Base-by-base conservation (phyloP, 2,329 filamentous ascomycete genomes). In the Ophiostoma triangulosporum region DNA sequence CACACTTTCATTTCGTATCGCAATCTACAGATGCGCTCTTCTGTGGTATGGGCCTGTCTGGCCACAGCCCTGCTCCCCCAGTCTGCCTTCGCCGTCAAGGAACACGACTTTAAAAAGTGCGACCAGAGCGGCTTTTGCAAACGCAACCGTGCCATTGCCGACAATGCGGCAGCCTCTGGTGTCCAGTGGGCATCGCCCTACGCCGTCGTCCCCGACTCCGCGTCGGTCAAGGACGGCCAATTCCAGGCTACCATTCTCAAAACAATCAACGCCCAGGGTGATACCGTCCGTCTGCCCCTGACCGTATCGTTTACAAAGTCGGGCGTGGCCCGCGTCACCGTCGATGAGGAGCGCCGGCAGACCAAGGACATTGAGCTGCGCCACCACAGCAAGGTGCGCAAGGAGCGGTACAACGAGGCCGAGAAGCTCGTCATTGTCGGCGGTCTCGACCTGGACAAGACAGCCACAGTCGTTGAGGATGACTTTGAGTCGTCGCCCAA, bases 31-130 rank as follows among this genome's bases (percentile, higher is more conserved):
- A 48, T 48, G 46, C 29, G 46, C 29, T 48, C 46, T 20, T 48
- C 46, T 29, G 46, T 48, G 46, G 46, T 48, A 22, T 48, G 46
- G 46, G 46, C 46, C 27, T 12, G 49, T 26, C 48, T 56, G 43
- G 48, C 48, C 45, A 52, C 51, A 33, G 40, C 52, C 46, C 38
- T 52, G 17, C 48, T 54, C 40, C 56, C 52, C 22, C 26, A 48
- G 31, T 8, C 50, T 2, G 27, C 60, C 95, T 89, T 79, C 59
- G 76, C 80, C 62, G 93, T 98, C 51, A 98, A 98, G 72, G 86
- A 95, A 65, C 83, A 95, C 63, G 90, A 95, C 68, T 98, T 97
- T 77, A 98, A 97, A 66, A 95, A 86, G 62, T 98, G 93, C 72
- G 73, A 86, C 60, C 91, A 98, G 66, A 93, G 91, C 4, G 93